Evolutionary conservation across 805 yeast genomes (phyloP).

Genomic region (Lachancea kluyveri): DNA sequence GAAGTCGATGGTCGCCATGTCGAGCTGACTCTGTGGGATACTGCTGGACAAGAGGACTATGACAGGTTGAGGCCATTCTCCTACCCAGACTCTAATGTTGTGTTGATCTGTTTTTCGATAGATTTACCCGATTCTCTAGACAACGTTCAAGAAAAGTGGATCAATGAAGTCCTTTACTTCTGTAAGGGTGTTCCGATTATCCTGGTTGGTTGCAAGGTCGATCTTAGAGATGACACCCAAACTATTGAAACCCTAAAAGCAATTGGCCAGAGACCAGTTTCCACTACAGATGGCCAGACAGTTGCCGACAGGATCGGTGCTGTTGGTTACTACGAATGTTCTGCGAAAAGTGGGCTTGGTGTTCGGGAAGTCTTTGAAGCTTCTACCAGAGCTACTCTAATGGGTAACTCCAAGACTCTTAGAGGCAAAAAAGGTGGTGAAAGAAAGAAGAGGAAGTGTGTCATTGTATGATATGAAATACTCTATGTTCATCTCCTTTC

Average conservation of each 20-base stretch:
- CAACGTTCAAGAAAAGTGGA: conserved; percentile 95
- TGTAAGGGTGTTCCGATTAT: conserved; percentile 93
- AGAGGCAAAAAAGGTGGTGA: conserved; percentile 27
- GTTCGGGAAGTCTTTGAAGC: conserved; percentile 90
- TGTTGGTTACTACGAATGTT: conserved; percentile 80
- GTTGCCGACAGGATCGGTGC: conserved; percentile 91
- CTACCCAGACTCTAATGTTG: conserved; percentile 89
- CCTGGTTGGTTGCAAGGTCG: conserved; percentile 87
- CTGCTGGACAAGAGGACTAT: conserved; percentile 98
- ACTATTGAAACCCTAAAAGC: conserved; percentile 70
- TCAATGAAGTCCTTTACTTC: conserved; percentile 86
- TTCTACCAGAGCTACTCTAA: conserved; percentile 86
- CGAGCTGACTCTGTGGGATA: conserved; percentile 94
- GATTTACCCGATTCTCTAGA: conserved; percentile 90
- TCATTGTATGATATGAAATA: conserved; percentile 46
- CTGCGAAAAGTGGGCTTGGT: conserved; percentile 86
- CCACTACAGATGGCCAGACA: conserved; percentile 75
- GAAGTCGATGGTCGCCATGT: conserved; percentile 88
- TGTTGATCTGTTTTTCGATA: conserved; percentile 83
- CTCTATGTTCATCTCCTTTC: too few species aligned
- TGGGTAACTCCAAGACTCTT: conserved; percentile 39
- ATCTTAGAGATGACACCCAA: conserved; percentile 75
- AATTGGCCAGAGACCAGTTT: conserved; percentile 73
- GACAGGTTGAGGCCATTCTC: conserved; percentile 88
- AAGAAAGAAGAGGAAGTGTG: conserved; percentile 58